Evolutionary conservation across 2,329 filamentous ascomycete genomes (phyloP), one percentile per base, ranked within the genome.

Genomic region (Rhynchosporium graminicola): DNA sequence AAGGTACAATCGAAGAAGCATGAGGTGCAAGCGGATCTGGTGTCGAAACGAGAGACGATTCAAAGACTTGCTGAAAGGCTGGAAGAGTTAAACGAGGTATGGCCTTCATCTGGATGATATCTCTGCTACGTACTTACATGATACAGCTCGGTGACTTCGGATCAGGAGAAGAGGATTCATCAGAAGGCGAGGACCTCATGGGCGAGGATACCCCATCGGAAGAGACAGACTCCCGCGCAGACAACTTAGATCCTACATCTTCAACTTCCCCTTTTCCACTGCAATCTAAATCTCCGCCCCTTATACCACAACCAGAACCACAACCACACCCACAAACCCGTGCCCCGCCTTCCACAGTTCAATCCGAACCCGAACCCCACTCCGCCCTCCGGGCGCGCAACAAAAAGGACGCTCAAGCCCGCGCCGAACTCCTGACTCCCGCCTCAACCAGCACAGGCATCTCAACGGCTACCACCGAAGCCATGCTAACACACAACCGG

Each of bases 401-500:
- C 43, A 63, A 63, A 36, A 36, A 36, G 47, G 60, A 59, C n/a
- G 61, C 59, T 40, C 61, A 59, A 20, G 60, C 57, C 43, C 61
- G 64, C 46, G 55, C 62, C 47, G 63, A 68, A 60, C 62, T 64
- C 65, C 70, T 61, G 66, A 67, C 47, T 64, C 67, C 62, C 63
- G 68, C 54, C 60, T 66, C 63, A 13, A 59, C 57, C 28, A 60
- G 67, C 15, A 73, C 76, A 12, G 66, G 68, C 38, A 57, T 73
- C 9, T 70, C 84, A 13, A 82, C 80, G 0, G 79, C 83, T 9
- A 82, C 83, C 15, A 82, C 85, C 0, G 92, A 96, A 77, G 82
- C 87, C 0, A 82, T 92, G 38, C 83, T 97, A 48, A 86, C 90
- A 69, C 83, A 89, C 71, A 86, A 96, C 72, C 88, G 91, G 59